Percentiles rank a stretch among this genome's conserved stretches.
Evolutionary conservation across 805 yeast species (phyloP).

Genomic region (Starmerella stigmatis): DNA sequence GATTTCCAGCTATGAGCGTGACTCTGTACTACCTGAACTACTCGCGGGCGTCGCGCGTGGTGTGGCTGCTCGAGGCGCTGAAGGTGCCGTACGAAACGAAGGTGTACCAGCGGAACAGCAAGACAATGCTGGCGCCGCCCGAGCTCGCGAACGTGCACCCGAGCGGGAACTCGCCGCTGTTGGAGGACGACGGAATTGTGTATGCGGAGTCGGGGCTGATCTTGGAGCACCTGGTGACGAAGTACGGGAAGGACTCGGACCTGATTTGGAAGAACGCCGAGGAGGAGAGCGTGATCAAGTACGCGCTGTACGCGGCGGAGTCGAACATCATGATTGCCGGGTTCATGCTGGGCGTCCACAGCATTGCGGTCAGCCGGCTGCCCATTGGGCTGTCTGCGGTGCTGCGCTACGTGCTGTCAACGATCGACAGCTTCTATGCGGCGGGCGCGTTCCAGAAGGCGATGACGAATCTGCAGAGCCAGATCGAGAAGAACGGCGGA

Average conservation of each 20-base stretch:
- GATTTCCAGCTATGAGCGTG: conserved; percentile 17
- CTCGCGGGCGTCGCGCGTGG: conserved; percentile 51
- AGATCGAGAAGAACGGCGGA: conserved; percentile 38
- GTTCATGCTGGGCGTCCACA: conserved; percentile 32
- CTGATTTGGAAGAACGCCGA: conserved; percentile 35
- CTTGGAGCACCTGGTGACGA: conserved; percentile 40
- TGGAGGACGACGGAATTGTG: conserved; percentile 38
- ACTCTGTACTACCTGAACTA: conserved; percentile 32
- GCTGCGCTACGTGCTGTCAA: conserved; percentile 36
- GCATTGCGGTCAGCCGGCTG: conserved; percentile 27
- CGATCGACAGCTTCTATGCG: conserved; percentile 42
- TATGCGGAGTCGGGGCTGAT: conserved; percentile 56
- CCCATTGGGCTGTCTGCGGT: conserved; percentile 26
- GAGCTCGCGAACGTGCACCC: conserved; percentile 47
- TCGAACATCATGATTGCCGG: conserved; percentile 48
- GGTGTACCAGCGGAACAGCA: conserved; percentile 41
- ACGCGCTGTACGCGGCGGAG: conserved; percentile 49
- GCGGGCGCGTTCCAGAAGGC: conserved; percentile 37
- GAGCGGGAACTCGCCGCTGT: conserved; percentile 52
- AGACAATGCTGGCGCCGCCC: conserved; percentile 39
- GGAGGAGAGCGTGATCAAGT: conserved; percentile 39
- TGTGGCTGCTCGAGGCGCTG: conserved; percentile 57
- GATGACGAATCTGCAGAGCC: conserved; percentile 36
- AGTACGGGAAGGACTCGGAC: conserved; percentile 38
- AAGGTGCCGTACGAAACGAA: conserved; percentile 45